Base-by-base conservation (phyloP, 2,329 filamentous ascomycete species). In the Colletotrichum siamense region DNA sequence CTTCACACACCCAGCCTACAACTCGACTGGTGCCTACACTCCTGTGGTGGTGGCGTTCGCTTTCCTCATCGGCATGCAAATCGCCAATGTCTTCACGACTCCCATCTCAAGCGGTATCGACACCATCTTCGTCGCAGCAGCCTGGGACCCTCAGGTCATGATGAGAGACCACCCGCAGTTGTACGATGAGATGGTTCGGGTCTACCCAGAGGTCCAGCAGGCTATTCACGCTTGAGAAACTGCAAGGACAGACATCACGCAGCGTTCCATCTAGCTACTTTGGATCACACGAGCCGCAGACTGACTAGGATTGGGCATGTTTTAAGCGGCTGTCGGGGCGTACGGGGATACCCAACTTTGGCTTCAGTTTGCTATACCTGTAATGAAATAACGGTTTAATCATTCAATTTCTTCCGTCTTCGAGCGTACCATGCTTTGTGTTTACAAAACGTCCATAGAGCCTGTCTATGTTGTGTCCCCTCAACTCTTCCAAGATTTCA, bases 11-110 rank as follows among this genome's bases (percentile, higher is more conserved):
- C 95, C 95, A 0, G 87, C 88, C 0, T 98, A 98, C 89, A 98
- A 98, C 85, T 79, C 81, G 22, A 84, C 89, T 13, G 92, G 93
- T 73, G 88, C 87, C 24, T 98, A 93, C 83, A 97, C 95, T 0
- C 89, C 94, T 0, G 92, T 98, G 10, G 90, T 98, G 22, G 91
- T 98, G 82, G 95, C 95, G 0, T 98, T 96, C 83, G 88, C 95
- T 0, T 98, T 98, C 86, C 87, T 98, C 69, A 96, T 98, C 78
- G 96, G 96, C 8, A 86, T 98, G 79, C 96, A 98, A 84, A 94
- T 98, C 76, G 94, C 94, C 83, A 94, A 98, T 84, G 92, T 98
- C 78, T 98, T 98, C 86, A 95, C 96, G 39, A 96, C 95, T 0
- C 96, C 96, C 1, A 88, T 99, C 73, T 93, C 93, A 78, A 96